These are phyloP conservation scores for Choiromyces venosus DNA, from an alignment of 495 filamentous ascomycete genomes.

Conservation along the genomic window DNA sequence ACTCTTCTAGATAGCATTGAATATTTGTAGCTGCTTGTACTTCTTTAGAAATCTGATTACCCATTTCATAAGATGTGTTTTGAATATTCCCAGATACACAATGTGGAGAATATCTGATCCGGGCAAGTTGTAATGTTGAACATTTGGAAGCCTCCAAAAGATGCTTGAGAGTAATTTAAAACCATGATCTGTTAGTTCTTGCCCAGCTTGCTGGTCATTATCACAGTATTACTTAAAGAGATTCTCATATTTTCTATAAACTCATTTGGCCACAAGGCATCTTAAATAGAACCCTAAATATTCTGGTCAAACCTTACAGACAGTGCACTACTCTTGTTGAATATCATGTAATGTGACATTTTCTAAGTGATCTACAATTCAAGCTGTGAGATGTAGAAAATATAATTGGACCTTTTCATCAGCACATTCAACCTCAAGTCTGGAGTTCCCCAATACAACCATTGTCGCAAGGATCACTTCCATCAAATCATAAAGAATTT, in stretches of 20 bases:
- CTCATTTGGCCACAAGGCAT: not conserved
- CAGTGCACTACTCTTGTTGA: not conserved
- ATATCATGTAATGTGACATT: not conserved
- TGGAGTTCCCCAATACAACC: not conserved
- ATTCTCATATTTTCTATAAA: not conserved
- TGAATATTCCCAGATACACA: no score
- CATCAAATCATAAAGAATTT: not conserved
- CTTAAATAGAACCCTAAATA: not conserved
- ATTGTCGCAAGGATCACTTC: not conserved
- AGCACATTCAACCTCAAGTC: not conserved
- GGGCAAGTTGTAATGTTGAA: not conserved
- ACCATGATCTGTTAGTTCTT: not conserved
- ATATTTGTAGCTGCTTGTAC: no score
- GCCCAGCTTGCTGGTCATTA: not conserved
- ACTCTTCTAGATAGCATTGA: no score
- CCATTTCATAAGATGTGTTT: no score
- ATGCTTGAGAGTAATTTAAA: not conserved
- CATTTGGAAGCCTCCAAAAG: not conserved
- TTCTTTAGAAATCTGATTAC: no score
- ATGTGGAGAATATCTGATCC: not conserved
- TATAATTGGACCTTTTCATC: not conserved
- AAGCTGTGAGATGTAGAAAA: not conserved
- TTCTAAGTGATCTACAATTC: not conserved
- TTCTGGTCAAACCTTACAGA: not conserved
- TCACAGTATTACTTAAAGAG: not conserved